phyloP scores from a whole-genome alignment of 1,139 yeast species.

The Nakaseomyces nivariensis region DNA sequence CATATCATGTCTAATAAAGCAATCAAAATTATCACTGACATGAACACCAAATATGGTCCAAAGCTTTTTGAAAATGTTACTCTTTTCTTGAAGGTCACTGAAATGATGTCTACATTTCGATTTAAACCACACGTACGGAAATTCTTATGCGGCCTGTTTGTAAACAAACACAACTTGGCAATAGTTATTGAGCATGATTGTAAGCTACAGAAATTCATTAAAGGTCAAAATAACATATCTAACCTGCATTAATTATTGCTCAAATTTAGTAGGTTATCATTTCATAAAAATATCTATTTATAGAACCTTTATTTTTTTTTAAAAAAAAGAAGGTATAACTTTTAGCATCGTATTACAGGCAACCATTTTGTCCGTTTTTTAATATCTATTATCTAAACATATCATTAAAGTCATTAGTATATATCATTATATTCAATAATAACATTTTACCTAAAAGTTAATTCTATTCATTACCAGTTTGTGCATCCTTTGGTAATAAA shows the following conservation, averaged over 20 bases:
- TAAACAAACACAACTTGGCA: slow-evolving; percentile 49
- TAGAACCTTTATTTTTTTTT: not conserved
- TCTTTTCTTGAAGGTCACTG: slow-evolving; percentile 51
- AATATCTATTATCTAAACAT: too few relatives aligned
- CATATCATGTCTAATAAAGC: slow-evolving; percentile 58
- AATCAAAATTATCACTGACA: slow-evolving; percentile 46
- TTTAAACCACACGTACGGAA: slow-evolving; percentile 56
- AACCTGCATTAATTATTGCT: not conserved
- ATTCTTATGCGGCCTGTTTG: slow-evolving; percentile 61
- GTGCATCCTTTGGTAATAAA: slow-evolving; percentile 21
- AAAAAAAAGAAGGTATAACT: not conserved
- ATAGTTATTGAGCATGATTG: slow-evolving; percentile 38
- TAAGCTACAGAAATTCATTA: slow-evolving; percentile 8
- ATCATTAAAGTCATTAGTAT: too few relatives aligned
- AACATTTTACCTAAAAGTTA: too few relatives aligned
- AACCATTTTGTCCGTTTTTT: too few relatives aligned
- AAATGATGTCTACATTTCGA: slow-evolving; percentile 55
- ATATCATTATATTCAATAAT: too few relatives aligned
- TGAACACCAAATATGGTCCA: slow-evolving; percentile 45
- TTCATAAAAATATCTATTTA: too few relatives aligned
- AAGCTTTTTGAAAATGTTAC: slow-evolving; percentile 45
- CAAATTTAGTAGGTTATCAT: too few relatives aligned
- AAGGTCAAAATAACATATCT: not conserved
- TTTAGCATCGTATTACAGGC: too few relatives aligned
- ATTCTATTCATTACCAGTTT: not conserved